Conservation (phyloP, 192 early-diverging fungal genomes). For the Diversispora eburnea region DNA sequence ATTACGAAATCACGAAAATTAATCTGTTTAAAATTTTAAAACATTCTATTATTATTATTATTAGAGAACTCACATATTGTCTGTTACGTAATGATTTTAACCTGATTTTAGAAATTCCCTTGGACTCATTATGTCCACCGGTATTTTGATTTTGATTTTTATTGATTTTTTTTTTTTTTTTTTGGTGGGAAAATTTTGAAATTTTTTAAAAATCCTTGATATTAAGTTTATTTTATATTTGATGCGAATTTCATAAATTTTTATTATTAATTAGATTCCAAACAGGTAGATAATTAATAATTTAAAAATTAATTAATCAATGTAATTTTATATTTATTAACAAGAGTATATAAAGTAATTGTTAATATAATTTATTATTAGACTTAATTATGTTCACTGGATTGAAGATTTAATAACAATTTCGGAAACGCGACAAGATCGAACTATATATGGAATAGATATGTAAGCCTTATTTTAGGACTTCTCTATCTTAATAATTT, state of each 20-base stretch:
- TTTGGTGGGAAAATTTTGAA: neutral
- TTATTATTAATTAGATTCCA: constrained; percentile 24
- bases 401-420: constrained; percentile 58
- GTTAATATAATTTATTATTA: constrained; percentile 30
- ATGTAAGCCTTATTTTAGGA: constrained; percentile 44
- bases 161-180: neutral
- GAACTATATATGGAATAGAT: constrained; percentile 50
- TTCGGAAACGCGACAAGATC: constrained; percentile 9
- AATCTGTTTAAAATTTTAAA: too few relatives aligned
- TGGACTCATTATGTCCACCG: constrained; percentile 64
- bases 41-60: neutral
- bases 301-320: neutral
- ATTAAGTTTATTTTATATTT: too few relatives aligned
- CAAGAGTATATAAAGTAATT: neutral
- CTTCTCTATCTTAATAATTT: neutral
- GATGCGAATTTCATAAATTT: too few relatives aligned
- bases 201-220: too few relatives aligned
- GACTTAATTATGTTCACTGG: constrained; percentile 70
- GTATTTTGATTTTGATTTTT: constrained; percentile 35
- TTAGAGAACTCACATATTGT: constrained; percentile 58
- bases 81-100: constrained; percentile 61
- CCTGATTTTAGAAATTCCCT: constrained; percentile 62
- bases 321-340: neutral
- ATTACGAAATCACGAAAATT: too few relatives aligned
- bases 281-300: constrained; percentile 28